Base-by-base conservation (phyloP, 176 grass and related monocot genomes). In the Echinochloa phyllopogon region DNA sequence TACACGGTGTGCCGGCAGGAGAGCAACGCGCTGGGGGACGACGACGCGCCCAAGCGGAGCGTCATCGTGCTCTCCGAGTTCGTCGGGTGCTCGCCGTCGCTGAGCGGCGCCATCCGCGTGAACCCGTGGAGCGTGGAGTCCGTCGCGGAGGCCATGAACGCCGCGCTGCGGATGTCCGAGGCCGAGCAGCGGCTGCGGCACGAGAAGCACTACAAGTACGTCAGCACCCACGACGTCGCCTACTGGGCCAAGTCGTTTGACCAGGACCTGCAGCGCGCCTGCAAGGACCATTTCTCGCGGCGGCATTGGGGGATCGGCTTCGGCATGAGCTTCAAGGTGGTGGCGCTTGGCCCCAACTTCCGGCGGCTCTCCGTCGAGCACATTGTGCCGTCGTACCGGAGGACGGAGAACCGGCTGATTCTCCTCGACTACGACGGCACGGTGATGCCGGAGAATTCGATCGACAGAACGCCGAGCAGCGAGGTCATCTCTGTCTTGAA, bases 401-500 rank as follows among this genome's bases (percentile, higher is more conserved):
- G 74, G 75, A 86, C 82, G 0, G 75, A 52, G 8, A 86, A 84
- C 20, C 83, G 96, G 44, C 75, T 94, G 17, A 89, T 99, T n/a
- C 93, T 99, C 77, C 60, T 99, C 66, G 96, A 99, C 75, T 99
- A 99, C 16, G 96, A 99, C 51, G 96, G 96, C 0, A 99, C 96
- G 0, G 79, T 99, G 47, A 91, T 89, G 90, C 88, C 91, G 4
- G 83, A 96, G 75, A 80, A 84, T 2, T 96, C 83, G 0, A 95
- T 98, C 7, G 87, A 87, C 25, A 92, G 89, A 81, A 51, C 88
- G 3, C 96, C 96, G 0, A 96, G 89, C 83, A 69, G 72, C 3
- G 96, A 99, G 62, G 88, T 96, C 33, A 94, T 99, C 16, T 77
- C 86, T 6, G 66, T 94, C 3, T 60, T 99, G 82, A 99, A 96